Evolutionary conservation across 345 rosid species (phyloP).

Genomic region (Sonneratia alba): DNA sequence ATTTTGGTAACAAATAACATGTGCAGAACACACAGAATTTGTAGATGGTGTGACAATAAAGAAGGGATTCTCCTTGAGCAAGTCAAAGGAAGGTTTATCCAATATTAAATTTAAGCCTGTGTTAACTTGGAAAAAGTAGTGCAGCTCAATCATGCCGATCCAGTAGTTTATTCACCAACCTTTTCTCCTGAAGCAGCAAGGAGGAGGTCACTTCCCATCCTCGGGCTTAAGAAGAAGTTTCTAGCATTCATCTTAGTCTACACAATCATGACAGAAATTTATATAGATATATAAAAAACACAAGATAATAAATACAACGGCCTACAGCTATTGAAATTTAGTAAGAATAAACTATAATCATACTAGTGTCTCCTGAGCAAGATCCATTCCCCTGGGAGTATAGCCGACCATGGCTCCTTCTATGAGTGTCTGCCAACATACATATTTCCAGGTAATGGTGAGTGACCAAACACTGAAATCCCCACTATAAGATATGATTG

Average conservation of each 20-base stretch:
- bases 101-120: not conserved
- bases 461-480: not conserved
- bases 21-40: not conserved
- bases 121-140: not conserved
- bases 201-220: conserved; percentile 67
- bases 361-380: conserved; percentile 85
- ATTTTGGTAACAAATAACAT: not conserved
- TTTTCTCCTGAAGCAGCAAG: conserved; percentile 77
- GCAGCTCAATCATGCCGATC: not conserved
- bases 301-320: not conserved
- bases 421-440: conserved; percentile 45
- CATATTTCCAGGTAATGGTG: not conserved
- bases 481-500: not conserved
- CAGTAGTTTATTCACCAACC: conserved; percentile 28
- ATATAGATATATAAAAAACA: not conserved
- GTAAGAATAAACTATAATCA: conserved; percentile 1
- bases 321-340: not conserved
- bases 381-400: conserved; percentile 79
- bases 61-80: not conserved
- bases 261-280: conserved; percentile 12
- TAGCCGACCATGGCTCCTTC: conserved; percentile 89
- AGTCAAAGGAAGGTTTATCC: not conserved
- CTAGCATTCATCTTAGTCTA: conserved; percentile 59
- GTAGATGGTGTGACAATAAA: too few relatives aligned
- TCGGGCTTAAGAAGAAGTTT: conserved; percentile 44